Evolutionary conservation across 169 alveolate species (phyloP), one percentile per base, ranked within the genome.

Genomic region (Eimeria maxima): DNA sequence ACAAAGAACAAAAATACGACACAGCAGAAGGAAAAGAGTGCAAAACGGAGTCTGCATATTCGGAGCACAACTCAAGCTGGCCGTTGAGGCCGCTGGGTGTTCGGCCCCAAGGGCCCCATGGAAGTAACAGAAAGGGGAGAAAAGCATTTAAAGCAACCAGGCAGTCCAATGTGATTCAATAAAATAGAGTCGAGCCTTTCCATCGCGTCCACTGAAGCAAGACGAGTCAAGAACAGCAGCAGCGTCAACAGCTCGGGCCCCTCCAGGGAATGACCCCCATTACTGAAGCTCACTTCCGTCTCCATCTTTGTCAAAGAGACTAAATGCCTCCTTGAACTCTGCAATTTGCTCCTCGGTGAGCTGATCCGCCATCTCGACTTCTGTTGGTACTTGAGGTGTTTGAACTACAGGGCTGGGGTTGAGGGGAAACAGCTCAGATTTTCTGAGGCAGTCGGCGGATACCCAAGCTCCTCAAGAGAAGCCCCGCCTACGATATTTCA

Each of bases 241-340:
- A 42, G 27, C 87, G 63, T 45, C 60, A 76, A 10, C 65, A 76
- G 87, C 60, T 45, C 87, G 60, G 87, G 87, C 60, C 87, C 87
- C 87, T 24, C 63, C 87, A 76, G 87, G 87, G 63, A 47, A 76
- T 44, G 65, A 47, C 55, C n/a, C 33, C 29, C 65, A 76, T 44
- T 24, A n/a, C 65, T 20, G 88, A 47, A 27, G 60, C 96, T 95
- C 83, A 96, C 97, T 99, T 44, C 99, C 99, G 99, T 99, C 99
- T 86, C 99, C 99, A 97, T 99, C 99, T 98, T 99, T 99, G 97
- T 99, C 99, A 98, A 99, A 99, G 91, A 99, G 99, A 83, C 99
- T 98, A 98, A 99, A 99, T 83, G 99, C 98, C 98, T 99, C 99
- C 98, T 99, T 99, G 98, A 99, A 99, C 97, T 99, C 99, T 78